Evolutionary conservation across 805 yeast species (phyloP), one percentile per base, ranked within the genome.

Genomic region (Candida alai): DNA sequence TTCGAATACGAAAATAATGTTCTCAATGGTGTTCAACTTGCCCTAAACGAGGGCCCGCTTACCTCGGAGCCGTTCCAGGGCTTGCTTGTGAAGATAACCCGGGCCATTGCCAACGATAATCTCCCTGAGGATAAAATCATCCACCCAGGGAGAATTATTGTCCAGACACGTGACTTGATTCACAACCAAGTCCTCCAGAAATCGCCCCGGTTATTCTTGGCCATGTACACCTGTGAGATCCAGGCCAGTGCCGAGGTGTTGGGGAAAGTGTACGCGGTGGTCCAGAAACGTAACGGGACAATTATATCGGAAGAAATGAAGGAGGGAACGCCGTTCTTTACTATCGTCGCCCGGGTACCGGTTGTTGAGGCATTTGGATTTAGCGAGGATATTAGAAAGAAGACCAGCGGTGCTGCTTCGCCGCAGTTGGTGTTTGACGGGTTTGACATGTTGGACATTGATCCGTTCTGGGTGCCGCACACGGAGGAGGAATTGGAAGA

Each of bases 401-500:
- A 76, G 45, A 90, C 98, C 0, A 85, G 96, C 1, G 99, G 99
- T 39, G 95, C 96, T 3, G 98, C 98, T 2, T 83, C 85, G 49
- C 98, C 99, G 0, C 98, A 93, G 58, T 68, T 93, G 34, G 85
- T 89, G 7, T 93, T 90, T 51, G 74, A 84, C 19, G 97, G 97
- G 1, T 93, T 75, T 54, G 93, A 88, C 49, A 65, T 80, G 43
- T 75, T 90, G 33, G 95, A 88, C 44, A 75, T 83, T 45, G 97
- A 93, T 66, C 99, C 99, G 28, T 93, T 84, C 69, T 93, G 99
- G 99, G 95, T 93, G 11, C 99, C 99, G 10, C 85, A 93, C 3
- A 93, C 98, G 0, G 97, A 86, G 48, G 97, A 88, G 56, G 98
- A 93, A 56, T 60, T 93, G 29, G 97, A 93, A 55, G 94, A 87